Evolutionary conservation across 352 stramenopile genomes (phyloP).

Genomic region (Peronospora belbahrii): DNA sequence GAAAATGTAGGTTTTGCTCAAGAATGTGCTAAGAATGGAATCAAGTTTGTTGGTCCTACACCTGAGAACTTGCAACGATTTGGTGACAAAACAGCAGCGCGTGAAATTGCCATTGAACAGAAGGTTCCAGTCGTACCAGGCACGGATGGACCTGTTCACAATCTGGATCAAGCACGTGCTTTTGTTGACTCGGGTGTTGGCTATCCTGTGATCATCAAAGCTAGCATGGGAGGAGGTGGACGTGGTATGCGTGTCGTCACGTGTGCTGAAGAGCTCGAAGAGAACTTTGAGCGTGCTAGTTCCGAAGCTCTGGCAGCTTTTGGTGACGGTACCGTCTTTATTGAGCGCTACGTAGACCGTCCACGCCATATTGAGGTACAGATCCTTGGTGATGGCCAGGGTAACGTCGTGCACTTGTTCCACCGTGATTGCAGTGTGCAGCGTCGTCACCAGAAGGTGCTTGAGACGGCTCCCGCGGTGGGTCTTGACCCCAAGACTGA

Average conservation of each 20-base stretch:
- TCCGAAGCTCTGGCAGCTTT: slow-evolving; percentile 88
- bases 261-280: slow-evolving; percentile 70
- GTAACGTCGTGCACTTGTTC: slow-evolving; percentile 92
- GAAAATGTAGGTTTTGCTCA: slow-evolving; percentile 94
- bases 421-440: slow-evolving; percentile 98
- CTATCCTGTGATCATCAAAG: slow-evolving; percentile 98
- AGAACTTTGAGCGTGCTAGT: slow-evolving; percentile 84
- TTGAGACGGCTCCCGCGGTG: slow-evolving; percentile 91
- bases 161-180: slow-evolving; percentile 76
- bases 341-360: slow-evolving; percentile 94
- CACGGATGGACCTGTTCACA: slow-evolving; percentile 87
- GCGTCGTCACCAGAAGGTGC: slow-evolving; percentile 96
- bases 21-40: slow-evolving; percentile 84
- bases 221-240: slow-evolving; percentile 93
- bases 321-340: slow-evolving; percentile 92
- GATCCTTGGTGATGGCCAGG: slow-evolving; percentile 92
- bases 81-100: slow-evolving; percentile 86
- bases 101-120: slow-evolving; percentile 85
- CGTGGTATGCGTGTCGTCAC: slow-evolving; percentile 94
- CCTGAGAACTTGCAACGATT: slow-evolving; percentile 87
- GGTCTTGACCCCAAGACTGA: slow-evolving; percentile 76
- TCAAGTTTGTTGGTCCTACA: slow-evolving; percentile 94
- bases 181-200: slow-evolving; percentile 89
- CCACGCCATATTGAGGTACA: slow-evolving; percentile 97
- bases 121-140: slow-evolving; percentile 86